phyloP scores from a whole-genome alignment of 2,329 filamentous ascomycete genomes.

The Microcyclospora tardicrescens region DNA sequence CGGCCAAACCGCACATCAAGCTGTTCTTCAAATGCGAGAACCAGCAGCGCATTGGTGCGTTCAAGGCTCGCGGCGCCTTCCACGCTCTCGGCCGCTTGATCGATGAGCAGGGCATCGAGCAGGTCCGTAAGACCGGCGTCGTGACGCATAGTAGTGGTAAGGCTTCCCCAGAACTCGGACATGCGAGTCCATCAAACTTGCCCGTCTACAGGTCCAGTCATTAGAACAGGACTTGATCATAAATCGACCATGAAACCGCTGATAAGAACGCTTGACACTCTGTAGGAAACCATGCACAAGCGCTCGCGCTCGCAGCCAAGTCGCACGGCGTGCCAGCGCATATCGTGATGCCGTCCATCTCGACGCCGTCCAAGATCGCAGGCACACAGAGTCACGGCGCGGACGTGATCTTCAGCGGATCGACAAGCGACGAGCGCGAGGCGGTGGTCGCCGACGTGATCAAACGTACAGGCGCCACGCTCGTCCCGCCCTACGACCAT shows the following conservation, averaged over 20 bases:
- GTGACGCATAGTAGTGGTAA: constrained; percentile 81
- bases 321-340: constrained; percentile 63
- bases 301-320: constrained; percentile 70
- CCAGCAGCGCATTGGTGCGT: constrained; percentile 76
- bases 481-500: constrained; percentile 88
- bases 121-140: constrained; percentile 52
- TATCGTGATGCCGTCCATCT: constrained; percentile 87
- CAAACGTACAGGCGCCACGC: constrained; percentile 55
- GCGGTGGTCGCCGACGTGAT: constrained; percentile 59
- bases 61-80: constrained; percentile 85
- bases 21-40: constrained; percentile 97
- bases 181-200: not conserved
- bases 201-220: no score
- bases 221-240: no score
- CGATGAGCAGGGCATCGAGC: constrained; percentile 46
- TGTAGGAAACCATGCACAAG: constrained; percentile 85
- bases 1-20: constrained; percentile 52
- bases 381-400: constrained; percentile 70
- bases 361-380: constrained; percentile 72
- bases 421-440: constrained; percentile 68
- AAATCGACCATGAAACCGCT: no score
- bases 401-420: constrained; percentile 66
- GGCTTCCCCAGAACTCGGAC: constrained; percentile 4
- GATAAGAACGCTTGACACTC: constrained; percentile 5
- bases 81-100: constrained; percentile 65